Evolutionary conservation across 306 rosid genomes (phyloP), one percentile per base, ranked within the genome.

Genomic region (Fragaria nilgerrensis): DNA sequence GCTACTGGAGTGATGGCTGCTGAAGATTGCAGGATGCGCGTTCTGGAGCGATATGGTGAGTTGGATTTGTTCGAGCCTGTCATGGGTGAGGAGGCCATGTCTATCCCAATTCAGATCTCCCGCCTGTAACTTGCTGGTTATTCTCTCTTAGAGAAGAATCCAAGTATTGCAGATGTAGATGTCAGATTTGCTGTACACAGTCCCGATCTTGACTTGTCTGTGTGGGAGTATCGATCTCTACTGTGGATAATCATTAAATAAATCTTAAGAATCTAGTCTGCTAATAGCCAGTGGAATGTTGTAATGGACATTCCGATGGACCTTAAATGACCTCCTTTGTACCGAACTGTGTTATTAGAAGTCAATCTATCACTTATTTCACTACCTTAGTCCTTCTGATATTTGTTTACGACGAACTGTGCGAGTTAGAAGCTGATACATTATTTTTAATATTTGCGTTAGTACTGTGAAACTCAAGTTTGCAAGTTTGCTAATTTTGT

Each of bases 11-110:
- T 82, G 73, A 89, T 96, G 99, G 99, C 99, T 19, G 99, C 98
- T 0, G 99, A 96, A 77, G 99, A 87, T 86, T 96, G 99, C 84
- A 87, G 99, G 80, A 92, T 96, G 97, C 94, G 99, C 1, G 95
- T 96, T 41, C 86, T 96, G 44, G 99, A 96, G 87, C 93, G 96
- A 10, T 92, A 96, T 2, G 99, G 99, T 37, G 95, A 92, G 85
- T 59, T 92, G 76, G 92, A 96, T 83, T 82, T 96, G 79, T 89
- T 89, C 77, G 96, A 82, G 82, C 88, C 95, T 0, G 97, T 77
- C 75, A 78, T 95, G 93, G 99, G 88, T 17, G 99, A 92, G 82
- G 97, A 88, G 75, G 84, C 79, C 27, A 75, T 80, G 0, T 85
- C 93, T 3, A 79, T 92, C 43, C 99, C 99, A 1, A 96, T 96